Base-by-base conservation (phyloP, 345 rosid species). In the Passiflora organensis region DNA sequence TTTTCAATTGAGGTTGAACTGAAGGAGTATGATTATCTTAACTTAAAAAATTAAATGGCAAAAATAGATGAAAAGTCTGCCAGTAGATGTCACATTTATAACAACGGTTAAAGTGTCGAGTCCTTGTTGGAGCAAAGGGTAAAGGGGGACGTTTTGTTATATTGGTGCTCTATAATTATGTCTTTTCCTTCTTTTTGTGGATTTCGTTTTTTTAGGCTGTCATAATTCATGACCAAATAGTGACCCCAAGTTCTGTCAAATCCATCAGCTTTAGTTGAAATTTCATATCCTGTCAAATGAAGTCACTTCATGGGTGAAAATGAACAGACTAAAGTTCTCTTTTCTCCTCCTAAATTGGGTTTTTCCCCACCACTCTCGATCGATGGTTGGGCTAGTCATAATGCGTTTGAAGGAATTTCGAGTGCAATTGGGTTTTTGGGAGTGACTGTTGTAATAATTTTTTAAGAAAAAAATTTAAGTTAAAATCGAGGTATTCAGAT, bases 161-260 rank as follows among this genome's bases (percentile, higher is more conserved):
- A n/a, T n/a, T n/a, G n/a, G n/a, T n/a, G n/a, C n/a, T n/a, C n/a
- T n/a, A n/a, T n/a, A n/a, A n/a, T n/a, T n/a, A n/a, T n/a, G n/a
- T n/a, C n/a, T n/a, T n/a, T n/a, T n/a, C n/a, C n/a, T n/a, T n/a
- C n/a, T n/a, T n/a, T n/a, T n/a, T n/a, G n/a, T n/a, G n/a, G n/a
- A n/a, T n/a, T n/a, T n/a, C n/a, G n/a, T n/a, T 28, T 28, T 28
- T 28, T 28, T 8, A 28, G 34, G 34, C 8, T 2, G 34, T 8
- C 8, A 28, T 36, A 25, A 53, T 46, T 38, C 28, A 51, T 57
- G 34, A 65, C 53, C n/a, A 63, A 74, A 80, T 13, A 80, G 78
- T 65, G 71, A 72, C 82, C 38, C 47, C 46, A 75, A 72, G 77
- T 57, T 75, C 71, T 65, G 82, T 80, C 86, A 72, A 72, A 78